Base-by-base conservation (phyloP, 2,329 filamentous ascomycete genomes). In the Aspergillus luchuensis region DNA sequence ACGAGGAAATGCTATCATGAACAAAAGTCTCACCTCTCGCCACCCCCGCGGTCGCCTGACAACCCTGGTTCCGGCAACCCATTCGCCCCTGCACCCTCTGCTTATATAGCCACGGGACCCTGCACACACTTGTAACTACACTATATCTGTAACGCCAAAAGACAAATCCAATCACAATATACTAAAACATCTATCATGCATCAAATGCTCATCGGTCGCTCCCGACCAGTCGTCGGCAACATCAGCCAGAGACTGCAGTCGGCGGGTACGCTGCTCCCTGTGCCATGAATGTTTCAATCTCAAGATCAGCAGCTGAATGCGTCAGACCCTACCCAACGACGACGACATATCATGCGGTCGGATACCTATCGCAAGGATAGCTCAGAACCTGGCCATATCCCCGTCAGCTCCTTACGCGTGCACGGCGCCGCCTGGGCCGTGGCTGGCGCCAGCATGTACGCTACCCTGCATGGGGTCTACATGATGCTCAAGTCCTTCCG, bases 391-490 rank as follows among this genome's bases (percentile, higher is more conserved):
- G 25, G 52, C 1, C 53, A 62, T 15, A 66, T 69, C 25, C 63
- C 65, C 2, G 2, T 63, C 2, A 62, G 28, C 8, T 63, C 66
- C 8, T 39, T 69, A 47, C 62, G 66, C 23, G 57, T 63, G n/a
- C 67, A 69, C 28, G 59, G 65, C 2, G 56, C 67, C 38, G 67
- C 63, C 19, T 69, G 67, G 67, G 57, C 39, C 15, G 57, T 63
- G n/a, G 67, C 66, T 2, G 67, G 67, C 8, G 67, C 65, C 5
- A 61, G 67, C 19, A 67, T 69, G 62, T 58, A 36, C 7, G 66
- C 67, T 0, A 69, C 67, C 4, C 55, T 69, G 17, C 57, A 61
- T n/a, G 67, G 67, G 4, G 63, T 60, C 7, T 67, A 64, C 50
- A 51, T 60, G 53, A 67, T 67, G 50, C 41, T 66, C 19, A 63